phyloP scores from a whole-genome alignment of 2,329 filamentous ascomycete genomes.

The Coniella lustricola region DNA sequence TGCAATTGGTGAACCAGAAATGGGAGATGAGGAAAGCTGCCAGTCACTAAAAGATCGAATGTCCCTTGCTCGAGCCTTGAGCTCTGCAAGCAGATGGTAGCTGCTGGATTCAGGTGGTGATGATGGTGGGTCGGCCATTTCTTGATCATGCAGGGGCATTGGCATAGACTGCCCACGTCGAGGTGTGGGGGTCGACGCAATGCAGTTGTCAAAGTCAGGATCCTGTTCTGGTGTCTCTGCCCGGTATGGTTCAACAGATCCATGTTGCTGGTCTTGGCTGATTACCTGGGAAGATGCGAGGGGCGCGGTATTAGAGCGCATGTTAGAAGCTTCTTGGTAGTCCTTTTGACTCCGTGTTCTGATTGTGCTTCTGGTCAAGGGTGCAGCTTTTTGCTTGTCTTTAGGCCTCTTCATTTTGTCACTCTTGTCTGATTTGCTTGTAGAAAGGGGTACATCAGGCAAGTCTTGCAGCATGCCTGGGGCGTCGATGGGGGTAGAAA shows the following conservation, averaged over 20 bases:
- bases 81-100: conserved; percentile 45
- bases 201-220: conserved; percentile 41
- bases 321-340: conserved; percentile 57
- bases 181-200: conserved; percentile 55
- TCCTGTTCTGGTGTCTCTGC: conserved; percentile 40
- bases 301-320: conserved; percentile 63
- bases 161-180: conserved; percentile 45
- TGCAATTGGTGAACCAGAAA: conserved; percentile 41
- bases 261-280: neutral
- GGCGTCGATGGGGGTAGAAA: conserved; percentile 20
- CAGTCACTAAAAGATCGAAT: conserved; percentile 37
- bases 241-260: conserved; percentile 17
- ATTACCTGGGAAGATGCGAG: conserved; percentile 30
- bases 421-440: conserved; percentile 22
- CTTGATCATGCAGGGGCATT: conserved; percentile 39
- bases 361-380: no score
- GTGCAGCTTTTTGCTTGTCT: no score
- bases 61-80: conserved; percentile 41
- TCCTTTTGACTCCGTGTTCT: conserved; percentile 42
- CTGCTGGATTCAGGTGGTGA: conserved; percentile 50
- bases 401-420: no score
- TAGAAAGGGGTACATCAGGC: conserved; percentile 50
- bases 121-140: conserved; percentile 48
- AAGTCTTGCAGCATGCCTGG: neutral
- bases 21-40: conserved; percentile 49